Evolutionary conservation across 169 alveolate genomes (phyloP).

Genomic region (Miamiensis avidus): DNA sequence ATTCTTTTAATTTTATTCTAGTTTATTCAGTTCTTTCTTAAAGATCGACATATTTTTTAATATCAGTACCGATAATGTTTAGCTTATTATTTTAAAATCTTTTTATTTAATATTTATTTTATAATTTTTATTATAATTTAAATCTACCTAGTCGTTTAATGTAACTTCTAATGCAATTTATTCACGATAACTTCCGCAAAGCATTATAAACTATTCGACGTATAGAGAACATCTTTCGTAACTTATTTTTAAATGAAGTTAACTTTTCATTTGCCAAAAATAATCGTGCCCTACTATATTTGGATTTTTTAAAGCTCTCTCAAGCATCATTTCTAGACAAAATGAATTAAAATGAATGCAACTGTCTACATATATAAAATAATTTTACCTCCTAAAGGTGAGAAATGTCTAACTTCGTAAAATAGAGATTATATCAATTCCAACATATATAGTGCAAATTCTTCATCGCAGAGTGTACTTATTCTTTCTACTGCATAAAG

Average conservation of each 20-base stretch:
- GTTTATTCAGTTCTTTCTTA: too few species aligned
- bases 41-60: not conserved
- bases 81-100: not conserved
- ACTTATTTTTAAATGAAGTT: slow-evolving; percentile 56
- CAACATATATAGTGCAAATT: slow-evolving; percentile 64
- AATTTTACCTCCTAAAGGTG: slow-evolving; percentile 48
- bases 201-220: slow-evolving; percentile 61
- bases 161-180: slow-evolving; percentile 46
- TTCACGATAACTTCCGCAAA: slow-evolving; percentile 66
- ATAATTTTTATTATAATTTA: slow-evolving; percentile 26
- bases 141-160: slow-evolving; percentile 41
- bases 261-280: slow-evolving; percentile 62
- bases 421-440: slow-evolving; percentile 61
- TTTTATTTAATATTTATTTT: slow-evolving; percentile 4
- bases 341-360: too few species aligned
- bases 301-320: slow-evolving; percentile 63
- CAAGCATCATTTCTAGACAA: slow-evolving; percentile 53
- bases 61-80: not conserved
- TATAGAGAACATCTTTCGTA: slow-evolving; percentile 65
- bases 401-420: slow-evolving; percentile 61
- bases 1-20: not conserved
- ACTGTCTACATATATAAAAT: not conserved
- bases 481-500: slow-evolving; percentile 72
- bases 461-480: slow-evolving; percentile 67
- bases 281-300: slow-evolving; percentile 70